Evolutionary conservation across 1,139 yeast genomes (phyloP), one percentile per base, ranked within the genome.

Genomic region (Debaryomycetaceae sp.): DNA sequence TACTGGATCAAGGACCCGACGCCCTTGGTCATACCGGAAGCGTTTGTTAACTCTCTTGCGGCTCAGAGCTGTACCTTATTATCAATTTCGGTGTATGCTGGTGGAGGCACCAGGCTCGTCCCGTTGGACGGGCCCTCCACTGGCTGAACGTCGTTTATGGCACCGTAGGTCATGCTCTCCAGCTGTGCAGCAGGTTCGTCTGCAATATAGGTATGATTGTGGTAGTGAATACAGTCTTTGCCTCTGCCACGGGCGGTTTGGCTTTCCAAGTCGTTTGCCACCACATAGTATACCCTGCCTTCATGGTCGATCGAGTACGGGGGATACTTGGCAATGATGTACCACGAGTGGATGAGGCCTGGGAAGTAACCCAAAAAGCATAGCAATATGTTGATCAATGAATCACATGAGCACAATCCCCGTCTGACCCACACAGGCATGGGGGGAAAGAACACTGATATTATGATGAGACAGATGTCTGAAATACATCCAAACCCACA

Each of bases 391-490:
- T 83, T 84, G 48, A 84, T 78, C 13, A 82, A 59, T 8, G 84
- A 72, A 58, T 84, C 89, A 36, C 72, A 66, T 3, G 87, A 75
- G 51, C 87, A 83, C 33, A 82, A 45, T 1, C 90, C 90, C 45
- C 82, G 68, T 57, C 86, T 80, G 48, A 84, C 74, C 77, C 83
- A 78, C 22, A 84, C 90, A 0, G 90, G 87, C 43, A 84, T 66
- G 0, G 91, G 90, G 1, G 91, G 90, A 64, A 82, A 75, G 42
- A 84, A 59, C 24, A 84, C 76, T 0, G 87, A 83, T 11, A 84
- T 56, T 0, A 83, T 61, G 24, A 83, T 83, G 37, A 84, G 74
- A 8, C 80, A 58, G 44, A 82, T 70, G 60, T 84, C 86, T 35
- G 80, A 63, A 45, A 63, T 55, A 44, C 69, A 66, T 8, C 56